Conservation (phyloP, 805 yeast species). For the Candida corydali region DNA sequence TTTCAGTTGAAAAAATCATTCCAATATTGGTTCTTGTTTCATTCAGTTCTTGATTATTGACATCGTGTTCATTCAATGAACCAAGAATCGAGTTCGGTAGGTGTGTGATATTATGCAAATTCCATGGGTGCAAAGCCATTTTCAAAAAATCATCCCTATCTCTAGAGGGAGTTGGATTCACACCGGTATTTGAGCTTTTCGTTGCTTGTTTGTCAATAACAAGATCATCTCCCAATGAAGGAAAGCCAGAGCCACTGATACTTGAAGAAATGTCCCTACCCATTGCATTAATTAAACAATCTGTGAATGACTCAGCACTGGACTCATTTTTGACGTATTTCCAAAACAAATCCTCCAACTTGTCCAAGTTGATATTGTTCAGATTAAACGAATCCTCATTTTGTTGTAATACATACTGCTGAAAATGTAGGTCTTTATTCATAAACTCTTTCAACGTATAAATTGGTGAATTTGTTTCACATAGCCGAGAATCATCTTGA, state of each 20-base stretch:
- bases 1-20: constrained; percentile 49
- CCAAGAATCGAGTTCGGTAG: constrained; percentile 46
- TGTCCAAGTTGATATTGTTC: constrained; percentile 11
- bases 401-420: constrained; percentile 22
- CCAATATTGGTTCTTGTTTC: constrained; percentile 47
- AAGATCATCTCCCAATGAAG: constrained; percentile 24
- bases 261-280: constrained; percentile 23
- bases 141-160: constrained; percentile 15
- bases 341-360: constrained; percentile 44
- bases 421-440: constrained; percentile 49
- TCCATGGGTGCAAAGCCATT: constrained; percentile 47
- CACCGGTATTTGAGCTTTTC: too few relatives aligned
- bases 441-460: constrained; percentile 56
- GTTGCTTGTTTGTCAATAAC: constrained; percentile 20
- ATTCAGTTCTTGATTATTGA: constrained; percentile 41
- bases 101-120: constrained; percentile 51
- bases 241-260: constrained; percentile 36
- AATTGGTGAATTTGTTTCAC: constrained; percentile 38
- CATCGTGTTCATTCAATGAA: constrained; percentile 36
- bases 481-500: constrained; percentile 17
- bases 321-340: constrained; percentile 26
- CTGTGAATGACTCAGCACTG: constrained; percentile 14
- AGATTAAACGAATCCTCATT: constrained; percentile 10
- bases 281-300: constrained; percentile 26
- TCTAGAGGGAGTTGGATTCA: constrained; percentile 9